phyloP scores from a whole-genome alignment of 805 yeast genomes.

The Kodamaea restingae region DNA sequence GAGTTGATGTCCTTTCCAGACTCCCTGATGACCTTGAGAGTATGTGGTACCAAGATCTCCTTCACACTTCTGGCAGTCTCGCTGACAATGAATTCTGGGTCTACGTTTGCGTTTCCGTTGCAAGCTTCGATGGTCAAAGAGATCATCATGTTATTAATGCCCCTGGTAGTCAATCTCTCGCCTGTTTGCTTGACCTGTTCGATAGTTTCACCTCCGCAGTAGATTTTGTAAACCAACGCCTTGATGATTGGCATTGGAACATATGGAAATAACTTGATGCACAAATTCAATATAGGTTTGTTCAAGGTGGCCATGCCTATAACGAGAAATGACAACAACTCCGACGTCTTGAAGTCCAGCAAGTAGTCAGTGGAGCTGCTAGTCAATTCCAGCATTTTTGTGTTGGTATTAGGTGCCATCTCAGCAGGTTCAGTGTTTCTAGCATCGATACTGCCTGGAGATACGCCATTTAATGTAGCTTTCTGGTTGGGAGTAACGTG shows the following conservation, averaged over 20 bases:
- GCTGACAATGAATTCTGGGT: constrained; percentile 53
- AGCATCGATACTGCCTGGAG: constrained; percentile 4
- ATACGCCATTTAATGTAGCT: constrained; percentile 10
- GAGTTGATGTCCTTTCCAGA: constrained; percentile 50
- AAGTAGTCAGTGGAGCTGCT: constrained; percentile 32
- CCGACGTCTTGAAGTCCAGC: constrained; percentile 48
- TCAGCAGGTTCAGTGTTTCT: background rate
- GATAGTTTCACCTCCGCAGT: constrained; percentile 86
- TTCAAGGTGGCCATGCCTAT: constrained; percentile 69
- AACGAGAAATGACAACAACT: constrained; percentile 59
- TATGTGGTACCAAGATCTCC: constrained; percentile 66
- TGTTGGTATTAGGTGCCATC: background rate
- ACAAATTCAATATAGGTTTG: constrained; percentile 56
- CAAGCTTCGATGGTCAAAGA: constrained; percentile 91
- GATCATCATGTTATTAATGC: constrained; percentile 93
- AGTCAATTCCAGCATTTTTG: constrained; percentile 1
- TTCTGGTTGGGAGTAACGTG: constrained; percentile 22
- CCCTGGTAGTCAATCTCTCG: constrained; percentile 58
- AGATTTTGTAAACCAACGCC: constrained; percentile 71
- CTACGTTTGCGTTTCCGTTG: constrained; percentile 65
- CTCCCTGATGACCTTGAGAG: constrained; percentile 52
- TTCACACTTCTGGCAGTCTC: constrained; percentile 66
- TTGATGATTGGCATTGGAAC: constrained; percentile 71
- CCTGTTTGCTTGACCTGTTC: constrained; percentile 72
- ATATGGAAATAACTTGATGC: constrained; percentile 65